A percentile compares a stretch with the other conserved stretches of the same genome.
phyloP scores from a whole-genome alignment of 2,329 filamentous ascomycete genomes.

The Whalleya microplaca region DNA sequence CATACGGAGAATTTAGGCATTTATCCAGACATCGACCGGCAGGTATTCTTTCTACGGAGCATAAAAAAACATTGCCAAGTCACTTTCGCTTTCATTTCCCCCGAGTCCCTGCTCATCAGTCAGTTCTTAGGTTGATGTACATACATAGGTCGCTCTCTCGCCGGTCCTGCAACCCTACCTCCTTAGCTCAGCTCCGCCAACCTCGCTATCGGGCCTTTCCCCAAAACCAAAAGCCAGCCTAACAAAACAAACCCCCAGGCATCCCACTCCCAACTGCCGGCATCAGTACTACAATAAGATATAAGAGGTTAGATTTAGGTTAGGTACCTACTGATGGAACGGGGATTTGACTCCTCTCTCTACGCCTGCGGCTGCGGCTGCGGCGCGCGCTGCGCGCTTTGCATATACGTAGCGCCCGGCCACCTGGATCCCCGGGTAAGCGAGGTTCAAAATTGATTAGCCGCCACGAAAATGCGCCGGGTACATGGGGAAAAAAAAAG shows the following conservation, averaged over 20 bases:
- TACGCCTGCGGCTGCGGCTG: too few species aligned
- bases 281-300: not conserved
- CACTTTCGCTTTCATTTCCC: not conserved
- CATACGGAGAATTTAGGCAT: not conserved
- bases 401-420: too few species aligned
- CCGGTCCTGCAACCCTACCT: not conserved
- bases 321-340: too few species aligned
- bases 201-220: too few species aligned
- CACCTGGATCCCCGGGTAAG: conserved; percentile 15
- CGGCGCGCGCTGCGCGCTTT: too few species aligned
- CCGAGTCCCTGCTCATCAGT: not conserved
- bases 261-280: not conserved
- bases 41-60: too few species aligned
- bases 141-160: not conserved
- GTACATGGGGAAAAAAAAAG: conserved; percentile 18
- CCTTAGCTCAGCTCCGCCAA: too few species aligned
- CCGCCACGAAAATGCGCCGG: conserved; percentile 27
- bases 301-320: too few species aligned
- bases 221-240: too few species aligned
- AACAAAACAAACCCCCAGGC: too few species aligned
- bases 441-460: conserved; percentile 10
- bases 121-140: too few species aligned
- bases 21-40: not conserved
- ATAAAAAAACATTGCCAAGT: not conserved
- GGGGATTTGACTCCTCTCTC: too few species aligned